A percentile compares a stretch with the other conserved stretches of the same genome.
These are phyloP conservation scores for Aspergillus sp. DNA, from an alignment of 2,329 filamentous ascomycete species.

Conservation along the genomic window DNA sequence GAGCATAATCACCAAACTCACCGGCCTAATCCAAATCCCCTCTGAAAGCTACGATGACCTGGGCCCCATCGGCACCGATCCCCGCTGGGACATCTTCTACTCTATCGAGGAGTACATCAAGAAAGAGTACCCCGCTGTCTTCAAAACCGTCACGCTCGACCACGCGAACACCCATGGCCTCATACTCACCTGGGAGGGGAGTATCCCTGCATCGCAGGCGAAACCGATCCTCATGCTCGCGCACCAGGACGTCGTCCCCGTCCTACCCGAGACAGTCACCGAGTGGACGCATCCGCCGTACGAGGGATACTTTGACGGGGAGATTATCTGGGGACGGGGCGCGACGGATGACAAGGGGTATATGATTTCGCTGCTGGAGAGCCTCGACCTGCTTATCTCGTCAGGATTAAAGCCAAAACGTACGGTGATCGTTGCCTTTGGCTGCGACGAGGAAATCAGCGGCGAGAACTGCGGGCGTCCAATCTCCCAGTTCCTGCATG, in stretches of 20 bases:
- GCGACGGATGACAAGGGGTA: neutral
- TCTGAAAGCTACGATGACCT: constrained; percentile 61
- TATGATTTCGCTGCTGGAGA: neutral
- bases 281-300: constrained; percentile 67
- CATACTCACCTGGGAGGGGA: constrained; percentile 51
- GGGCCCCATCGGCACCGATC: constrained; percentile 57
- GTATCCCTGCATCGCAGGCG: constrained; percentile 13
- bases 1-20: constrained; percentile 23
- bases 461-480: constrained; percentile 39
- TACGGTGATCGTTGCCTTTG: constrained; percentile 63
- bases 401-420: constrained; percentile 55
- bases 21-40: constrained; percentile 51
- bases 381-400: neutral
- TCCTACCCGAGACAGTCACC: constrained; percentile 47
- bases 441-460: constrained; percentile 67
- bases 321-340: neutral
- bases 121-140: neutral
- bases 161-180: neutral
- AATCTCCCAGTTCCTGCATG: constrained; percentile 42
- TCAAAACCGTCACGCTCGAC: neutral
- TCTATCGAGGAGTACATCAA: neutral
- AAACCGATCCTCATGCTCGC: constrained; percentile 65
- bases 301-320: constrained; percentile 28
- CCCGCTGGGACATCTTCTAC: neutral
- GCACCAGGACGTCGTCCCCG: constrained; percentile 67